A percentile compares a stretch with the other conserved stretches of the same genome.
phyloP scores from a whole-genome alignment of 1,284 basidiomycete genomes.

The Boletus holoroseus region DNA sequence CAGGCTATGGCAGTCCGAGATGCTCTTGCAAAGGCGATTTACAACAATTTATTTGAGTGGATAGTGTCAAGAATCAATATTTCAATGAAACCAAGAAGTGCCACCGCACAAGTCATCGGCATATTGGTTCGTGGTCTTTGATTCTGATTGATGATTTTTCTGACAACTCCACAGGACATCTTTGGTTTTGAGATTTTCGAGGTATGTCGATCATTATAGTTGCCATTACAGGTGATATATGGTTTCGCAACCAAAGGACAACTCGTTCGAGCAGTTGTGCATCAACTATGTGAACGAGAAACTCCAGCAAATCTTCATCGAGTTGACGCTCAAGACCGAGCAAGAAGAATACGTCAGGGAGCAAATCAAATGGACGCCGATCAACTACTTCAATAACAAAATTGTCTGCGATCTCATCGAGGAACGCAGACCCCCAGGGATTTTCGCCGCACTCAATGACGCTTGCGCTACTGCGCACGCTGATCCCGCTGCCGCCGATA shows the following conservation, averaged over 20 bases:
- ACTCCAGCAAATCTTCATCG: slow-evolving; percentile 98
- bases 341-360: slow-evolving; percentile 99
- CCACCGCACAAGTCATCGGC: slow-evolving; percentile 84
- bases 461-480: slow-evolving; percentile 98
- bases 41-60: slow-evolving; percentile 99
- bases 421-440: slow-evolving; percentile 91
- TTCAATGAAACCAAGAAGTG: slow-evolving; percentile 85
- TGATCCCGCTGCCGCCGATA: slow-evolving; percentile 94
- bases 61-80: slow-evolving; percentile 95
- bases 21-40: slow-evolving; percentile 93
- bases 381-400: slow-evolving; percentile 96
- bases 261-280: slow-evolving; percentile 98
- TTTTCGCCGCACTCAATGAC: slow-evolving; percentile 97
- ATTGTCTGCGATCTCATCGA: slow-evolving; percentile 99
- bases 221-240: neutral
- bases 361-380: slow-evolving; percentile 99
- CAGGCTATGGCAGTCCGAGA: slow-evolving; percentile 89
- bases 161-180: slow-evolving; percentile 63
- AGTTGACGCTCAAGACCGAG: slow-evolving; percentile 96
- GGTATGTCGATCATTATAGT: slow-evolving; percentile 35
- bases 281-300: slow-evolving; percentile 99
- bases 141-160: neutral
- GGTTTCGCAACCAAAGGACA: slow-evolving; percentile 60
- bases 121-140: slow-evolving; percentile 60
- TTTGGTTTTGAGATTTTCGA: slow-evolving; percentile 99